phyloP scores from a whole-genome alignment of 768 basidiomycete species.

The Auricularia cornea region DNA sequence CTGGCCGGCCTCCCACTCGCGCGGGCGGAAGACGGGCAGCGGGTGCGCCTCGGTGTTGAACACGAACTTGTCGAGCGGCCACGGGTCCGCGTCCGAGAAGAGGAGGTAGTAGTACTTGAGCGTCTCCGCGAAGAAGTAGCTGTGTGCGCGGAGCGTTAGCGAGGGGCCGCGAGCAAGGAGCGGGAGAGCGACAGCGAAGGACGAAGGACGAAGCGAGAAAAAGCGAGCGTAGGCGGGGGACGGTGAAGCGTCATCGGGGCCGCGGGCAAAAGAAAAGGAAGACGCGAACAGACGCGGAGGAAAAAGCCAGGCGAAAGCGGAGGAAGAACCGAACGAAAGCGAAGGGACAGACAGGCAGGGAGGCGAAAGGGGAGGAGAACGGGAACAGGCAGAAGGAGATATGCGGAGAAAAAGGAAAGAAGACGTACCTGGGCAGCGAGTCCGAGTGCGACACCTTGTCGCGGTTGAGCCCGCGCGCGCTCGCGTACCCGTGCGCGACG shows the following conservation, averaged over 20 bases:
- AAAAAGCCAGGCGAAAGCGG: background rate
- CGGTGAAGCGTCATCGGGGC: too few species aligned
- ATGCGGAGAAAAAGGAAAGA: background rate
- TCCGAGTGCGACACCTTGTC: background rate
- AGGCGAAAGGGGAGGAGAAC: too few species aligned
- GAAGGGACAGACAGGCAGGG: too few species aligned
- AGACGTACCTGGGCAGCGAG: slow-evolving; percentile 6
- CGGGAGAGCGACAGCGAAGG: background rate
- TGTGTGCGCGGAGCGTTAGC: background rate
- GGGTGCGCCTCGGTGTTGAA: slow-evolving; percentile 18
- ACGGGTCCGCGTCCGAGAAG: slow-evolving; percentile 7
- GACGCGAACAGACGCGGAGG: too few species aligned
- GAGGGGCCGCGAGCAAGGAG: too few species aligned
- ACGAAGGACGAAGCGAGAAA: too few species aligned
- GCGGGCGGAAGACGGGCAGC: slow-evolving; percentile 3
- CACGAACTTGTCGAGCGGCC: slow-evolving; percentile 10
- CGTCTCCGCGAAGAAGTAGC: slow-evolving; percentile 15
- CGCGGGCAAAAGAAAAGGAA: too few species aligned
- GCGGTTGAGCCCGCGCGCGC: slow-evolving; percentile 2
- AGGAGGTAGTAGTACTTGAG: slow-evolving; percentile 14
- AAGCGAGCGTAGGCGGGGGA: too few species aligned
- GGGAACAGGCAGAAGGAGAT: background rate
- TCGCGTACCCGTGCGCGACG: slow-evolving; percentile 14
- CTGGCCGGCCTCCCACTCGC: background rate
- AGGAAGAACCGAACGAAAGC: background rate